Evolutionary conservation across 495 filamentous ascomycete genomes (phyloP), one percentile per base, ranked within the genome.

Genomic region (Penicillium cosmopolitanum): DNA sequence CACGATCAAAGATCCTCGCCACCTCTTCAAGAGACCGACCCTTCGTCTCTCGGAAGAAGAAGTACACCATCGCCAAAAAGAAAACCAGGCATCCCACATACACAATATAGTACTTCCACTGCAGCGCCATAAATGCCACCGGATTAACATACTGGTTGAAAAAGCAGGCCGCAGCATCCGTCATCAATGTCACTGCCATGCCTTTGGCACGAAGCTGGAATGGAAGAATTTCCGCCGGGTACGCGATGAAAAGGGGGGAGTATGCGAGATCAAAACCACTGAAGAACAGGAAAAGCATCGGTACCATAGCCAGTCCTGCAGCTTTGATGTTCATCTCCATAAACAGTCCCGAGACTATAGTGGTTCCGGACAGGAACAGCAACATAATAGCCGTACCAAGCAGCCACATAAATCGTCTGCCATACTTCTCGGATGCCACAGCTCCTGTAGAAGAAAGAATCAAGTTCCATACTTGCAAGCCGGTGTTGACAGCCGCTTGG

Each of bases 131-230:
- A 34, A 87, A 82, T n/a, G 75, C 75, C 23, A 88, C 72, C 1
- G 84, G 85, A 70, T 88, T 87, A 57, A 84, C 85, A 43, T 74
- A 84, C 71, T 81, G 79, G 58, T 81, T 81, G 54, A 87, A 77
- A 10, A 83, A 82, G 33, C 86, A 76, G 15, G 85, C 76, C 9
- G 81, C 77, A 55, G 87, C 80, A 43, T 85, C 80, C 13, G 80
- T 82, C 31, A 87, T 77, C 52, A 85, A 80, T 69, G 81, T 82
- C 47, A 86, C 73, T 71, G 88, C 85, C 74, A 90, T 82, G 21
- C 88, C 87, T 76, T 89, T 92, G 16, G 87, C 85, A 16, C 87
- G 84, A 50, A 91, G 75, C 43, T 84, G 81, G 70, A 85, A 92
- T 0, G 87, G 86, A 13, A 89, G 72, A 21, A 91, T 83, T 76